A percentile compares a stretch with the other conserved stretches of the same genome.
Evolutionary conservation across 257 asterid genomes (phyloP).

Genomic region (Rhazya stricta): DNA sequence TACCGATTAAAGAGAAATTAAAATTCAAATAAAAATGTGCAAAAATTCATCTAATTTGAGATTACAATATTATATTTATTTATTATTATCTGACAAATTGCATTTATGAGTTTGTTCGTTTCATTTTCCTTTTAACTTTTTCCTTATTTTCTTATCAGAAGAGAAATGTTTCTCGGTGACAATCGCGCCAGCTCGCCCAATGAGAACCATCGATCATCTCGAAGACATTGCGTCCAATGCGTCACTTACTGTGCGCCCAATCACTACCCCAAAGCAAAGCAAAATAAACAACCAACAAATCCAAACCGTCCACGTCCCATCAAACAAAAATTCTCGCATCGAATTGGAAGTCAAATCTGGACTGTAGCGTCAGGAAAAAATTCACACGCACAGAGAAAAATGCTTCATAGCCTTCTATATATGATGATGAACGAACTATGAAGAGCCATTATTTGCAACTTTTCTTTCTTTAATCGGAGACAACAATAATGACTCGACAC

Average conservation of each 20-base stretch:
- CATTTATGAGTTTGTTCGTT: too few species aligned
- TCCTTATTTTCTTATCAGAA: too few species aligned
- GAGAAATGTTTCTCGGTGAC: too few species aligned
- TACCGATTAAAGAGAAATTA: too few species aligned
- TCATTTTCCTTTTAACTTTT: too few species aligned
- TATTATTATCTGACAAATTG: too few species aligned
- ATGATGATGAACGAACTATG: not conserved
- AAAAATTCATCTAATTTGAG: too few species aligned
- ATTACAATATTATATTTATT: too few species aligned
- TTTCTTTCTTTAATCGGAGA: conserved; percentile 1
- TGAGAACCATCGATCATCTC: not conserved
- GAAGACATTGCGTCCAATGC: not conserved
- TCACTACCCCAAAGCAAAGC: not conserved
- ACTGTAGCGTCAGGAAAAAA: not conserved
- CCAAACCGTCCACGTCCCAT: conserved; percentile 5
- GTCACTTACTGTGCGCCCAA: not conserved
- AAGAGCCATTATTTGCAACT: not conserved
- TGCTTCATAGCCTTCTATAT: not conserved
- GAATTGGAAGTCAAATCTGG: not conserved
- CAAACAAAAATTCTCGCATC: not conserved
- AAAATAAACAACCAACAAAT: not conserved
- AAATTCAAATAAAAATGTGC: too few species aligned
- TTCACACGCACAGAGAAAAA: not conserved
- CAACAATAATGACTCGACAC: conserved; percentile 38
- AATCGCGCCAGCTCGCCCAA: not conserved